Base-by-base conservation (phyloP, 768 basidiomycete species). In the Cystofilobasidium bisporidii region DNA sequence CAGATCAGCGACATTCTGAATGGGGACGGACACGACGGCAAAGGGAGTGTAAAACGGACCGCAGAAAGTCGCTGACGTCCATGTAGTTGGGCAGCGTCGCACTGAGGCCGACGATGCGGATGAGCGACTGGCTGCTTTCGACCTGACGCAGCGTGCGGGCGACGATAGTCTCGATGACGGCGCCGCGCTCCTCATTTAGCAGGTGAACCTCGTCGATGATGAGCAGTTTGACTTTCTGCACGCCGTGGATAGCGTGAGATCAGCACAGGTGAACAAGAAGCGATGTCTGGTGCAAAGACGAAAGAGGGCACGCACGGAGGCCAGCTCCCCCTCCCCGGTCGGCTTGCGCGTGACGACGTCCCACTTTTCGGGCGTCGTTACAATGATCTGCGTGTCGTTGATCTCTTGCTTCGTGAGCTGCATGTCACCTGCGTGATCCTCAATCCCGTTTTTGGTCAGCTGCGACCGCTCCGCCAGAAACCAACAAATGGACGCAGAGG, bases 341-440 rank as follows among this genome's bases (percentile, higher is more conserved):
- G 94, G 91, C 75, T 96, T 98, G 70, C 96, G 81, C 12, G 96
- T 99, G 3, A 99, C 96, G 0, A 99, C 96, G 72, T 98, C 96
- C 96, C 96, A 99, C 77, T 99, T 99, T 76, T 99, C 96, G 0
- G 96, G 96, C 1, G 96, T 99, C 2, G 96, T 99, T 10, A 99
- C 92, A 67, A 99, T 98, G 55, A 99, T 87, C 74, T 97, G 94
- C 14, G 96, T 98, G 76, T 88, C 85, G 1, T 88, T 87, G 69
- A 99, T 92, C 78, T 98, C 94, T 43, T 85, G 82, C 76, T 88
- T 87, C 20, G 96, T 91, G 76, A 99, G 78, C 76, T 98, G 96
- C 93, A 98, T 98, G 74, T 99, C 96, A 77, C 94, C 81, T 79
- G 69, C 45, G 20, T 3, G 56, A 32, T 5, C 32, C n/a, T 0